These are phyloP conservation scores for Lagenaria siceraria DNA, from an alignment of 306 rosid species.

Conservation along the genomic window DNA sequence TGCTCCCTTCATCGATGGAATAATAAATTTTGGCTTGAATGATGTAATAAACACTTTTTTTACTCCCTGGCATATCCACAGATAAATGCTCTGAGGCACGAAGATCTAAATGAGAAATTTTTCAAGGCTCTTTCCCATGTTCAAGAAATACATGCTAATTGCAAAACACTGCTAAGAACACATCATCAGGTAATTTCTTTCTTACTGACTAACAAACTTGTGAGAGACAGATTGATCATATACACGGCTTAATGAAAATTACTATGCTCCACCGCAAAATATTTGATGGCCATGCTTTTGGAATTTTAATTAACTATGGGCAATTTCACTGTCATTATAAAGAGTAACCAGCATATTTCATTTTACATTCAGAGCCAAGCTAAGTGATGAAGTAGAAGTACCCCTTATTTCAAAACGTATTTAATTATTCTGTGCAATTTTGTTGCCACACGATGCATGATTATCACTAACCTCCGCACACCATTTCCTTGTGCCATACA, in stretches of 20 bases:
- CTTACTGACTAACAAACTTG: neutral
- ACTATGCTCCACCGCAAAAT: neutral
- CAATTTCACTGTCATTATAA: neutral
- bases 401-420: neutral
- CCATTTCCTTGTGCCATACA: neutral
- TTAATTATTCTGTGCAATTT: neutral
- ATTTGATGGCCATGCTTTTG: neutral
- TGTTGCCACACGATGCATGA: neutral
- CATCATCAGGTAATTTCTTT: constrained; percentile 70
- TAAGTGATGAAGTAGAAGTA: constrained; percentile 8
- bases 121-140: constrained; percentile 94
- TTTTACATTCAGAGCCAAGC: neutral
- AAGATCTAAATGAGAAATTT: constrained; percentile 57
- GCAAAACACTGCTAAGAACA: constrained; percentile 82
- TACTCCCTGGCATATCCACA: constrained; percentile 19
- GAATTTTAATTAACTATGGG: neutral
- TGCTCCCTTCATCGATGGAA: constrained; percentile 4
- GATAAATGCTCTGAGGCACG: constrained; percentile 85
- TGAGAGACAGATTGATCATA: neutral
- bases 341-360: neutral
- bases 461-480: neutral
- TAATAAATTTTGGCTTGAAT: constrained; percentile 1
- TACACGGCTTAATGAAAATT: neutral
- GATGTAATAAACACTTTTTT: constrained; percentile 5
- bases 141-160: constrained; percentile 89